Conservation (phyloP, 169 alveolate genomes). For the Plasmodium malariae region DNA sequence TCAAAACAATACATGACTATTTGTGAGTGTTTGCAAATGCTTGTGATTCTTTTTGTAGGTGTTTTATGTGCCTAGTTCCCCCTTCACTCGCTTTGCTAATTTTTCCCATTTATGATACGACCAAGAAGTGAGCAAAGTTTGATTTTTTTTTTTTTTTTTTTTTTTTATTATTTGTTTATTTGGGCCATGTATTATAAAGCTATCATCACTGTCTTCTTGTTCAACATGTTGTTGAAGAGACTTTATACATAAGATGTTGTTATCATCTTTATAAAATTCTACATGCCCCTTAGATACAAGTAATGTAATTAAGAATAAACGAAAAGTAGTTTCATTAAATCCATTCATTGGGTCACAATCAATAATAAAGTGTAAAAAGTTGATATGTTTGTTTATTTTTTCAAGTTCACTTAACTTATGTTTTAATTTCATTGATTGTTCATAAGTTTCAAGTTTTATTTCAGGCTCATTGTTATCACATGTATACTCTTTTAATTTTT, state of each 20-base stretch:
- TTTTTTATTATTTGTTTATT: neutral
- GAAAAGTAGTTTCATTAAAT: conserved; percentile 82
- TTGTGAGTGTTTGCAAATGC: neutral
- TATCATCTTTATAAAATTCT: conserved; percentile 59
- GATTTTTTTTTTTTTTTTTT: conserved; percentile 28
- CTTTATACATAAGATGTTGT: conserved; percentile 31
- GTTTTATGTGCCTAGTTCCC: neutral
- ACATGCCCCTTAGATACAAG: conserved; percentile 81
- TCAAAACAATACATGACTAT: too few relatives aligned
- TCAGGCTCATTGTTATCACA: conserved; percentile 45
- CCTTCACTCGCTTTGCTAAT: conserved; percentile 6
- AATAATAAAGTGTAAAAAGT: conserved; percentile 82
- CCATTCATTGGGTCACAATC: conserved; percentile 83
- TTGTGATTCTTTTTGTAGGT: neutral
- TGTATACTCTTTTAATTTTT: conserved; percentile 37
- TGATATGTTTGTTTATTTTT: conserved; percentile 20
- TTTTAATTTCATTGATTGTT: conserved; percentile 70
- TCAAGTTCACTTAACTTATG: conserved; percentile 38
- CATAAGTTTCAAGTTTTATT: conserved; percentile 58
- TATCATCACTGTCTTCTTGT: neutral
- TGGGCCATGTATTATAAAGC: neutral
- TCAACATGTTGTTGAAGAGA: conserved; percentile 1
- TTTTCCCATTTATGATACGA: conserved; percentile 52
- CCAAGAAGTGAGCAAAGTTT: conserved; percentile 70
- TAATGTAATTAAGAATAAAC: conserved; percentile 81